Conservation (phyloP, 257 asterid genomes). For the Plantago elongata region DNA sequence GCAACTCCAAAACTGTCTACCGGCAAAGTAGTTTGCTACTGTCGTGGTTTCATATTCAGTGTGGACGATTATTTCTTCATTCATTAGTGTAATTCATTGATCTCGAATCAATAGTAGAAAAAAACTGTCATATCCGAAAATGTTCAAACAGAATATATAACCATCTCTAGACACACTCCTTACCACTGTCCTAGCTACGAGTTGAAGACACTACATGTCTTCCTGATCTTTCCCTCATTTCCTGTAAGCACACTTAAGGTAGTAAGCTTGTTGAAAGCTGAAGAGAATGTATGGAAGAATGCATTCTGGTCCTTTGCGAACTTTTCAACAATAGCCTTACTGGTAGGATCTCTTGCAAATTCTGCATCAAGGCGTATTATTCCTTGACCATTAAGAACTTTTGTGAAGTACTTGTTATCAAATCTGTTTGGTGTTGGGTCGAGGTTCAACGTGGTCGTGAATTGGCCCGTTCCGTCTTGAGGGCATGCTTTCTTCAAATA, state of each 20-base stretch:
- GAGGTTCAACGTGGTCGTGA: constrained; percentile 13
- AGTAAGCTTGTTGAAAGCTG: constrained; percentile 1
- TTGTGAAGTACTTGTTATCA: constrained; percentile 29
- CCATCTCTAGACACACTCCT: too few relatives aligned
- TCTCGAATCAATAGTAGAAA: too few relatives aligned
- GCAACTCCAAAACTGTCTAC: not conserved
- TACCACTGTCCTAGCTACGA: not conserved
- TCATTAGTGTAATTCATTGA: too few relatives aligned
- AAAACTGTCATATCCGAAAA: too few relatives aligned
- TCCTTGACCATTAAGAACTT: constrained; percentile 27
- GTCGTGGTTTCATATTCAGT: not conserved
- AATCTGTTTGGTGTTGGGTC: constrained; percentile 28
- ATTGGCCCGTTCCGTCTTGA: constrained; percentile 6
- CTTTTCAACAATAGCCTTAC: constrained; percentile 14
- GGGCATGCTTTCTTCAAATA: constrained; percentile 27
- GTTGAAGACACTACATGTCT: not conserved
- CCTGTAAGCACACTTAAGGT: constrained; percentile 4
- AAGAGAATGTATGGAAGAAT: not conserved
- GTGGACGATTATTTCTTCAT: too few relatives aligned
- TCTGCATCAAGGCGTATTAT: constrained; percentile 29
- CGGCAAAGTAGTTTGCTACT: not conserved
- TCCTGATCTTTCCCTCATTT: not conserved
- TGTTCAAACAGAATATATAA: too few relatives aligned
- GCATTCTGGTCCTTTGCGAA: constrained; percentile 18
- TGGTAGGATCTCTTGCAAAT: constrained; percentile 28